Evolutionary conservation across 169 alveolate species (phyloP).

Genomic region (Besnoitia besnoiti): DNA sequence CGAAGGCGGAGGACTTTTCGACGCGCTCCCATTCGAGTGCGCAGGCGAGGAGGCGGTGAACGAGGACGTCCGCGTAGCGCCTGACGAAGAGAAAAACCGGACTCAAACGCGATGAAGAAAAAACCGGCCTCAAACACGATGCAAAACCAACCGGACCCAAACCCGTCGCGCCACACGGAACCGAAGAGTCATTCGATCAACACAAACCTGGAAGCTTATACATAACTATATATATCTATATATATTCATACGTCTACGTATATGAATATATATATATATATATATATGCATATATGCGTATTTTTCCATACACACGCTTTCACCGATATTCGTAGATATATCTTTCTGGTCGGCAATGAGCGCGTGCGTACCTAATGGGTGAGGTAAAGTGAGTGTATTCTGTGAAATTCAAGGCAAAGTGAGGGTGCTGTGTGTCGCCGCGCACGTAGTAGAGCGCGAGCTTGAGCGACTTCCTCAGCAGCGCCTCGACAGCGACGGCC

Average conservation of each 20-base stretch:
- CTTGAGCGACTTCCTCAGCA: neutral
- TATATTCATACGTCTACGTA: neutral
- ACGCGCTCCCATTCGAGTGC: neutral
- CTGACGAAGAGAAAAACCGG: constrained; percentile 67
- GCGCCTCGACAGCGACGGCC: neutral
- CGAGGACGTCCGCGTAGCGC: constrained; percentile 88
- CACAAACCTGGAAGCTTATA: neutral
- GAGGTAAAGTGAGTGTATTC: constrained; percentile 90
- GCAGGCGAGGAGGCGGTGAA: constrained; percentile 81
- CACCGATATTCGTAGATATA: neutral
- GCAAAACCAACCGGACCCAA: neutral
- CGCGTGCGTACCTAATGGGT: constrained; percentile 79
- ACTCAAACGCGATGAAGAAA: neutral
- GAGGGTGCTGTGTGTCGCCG: constrained; percentile 54
- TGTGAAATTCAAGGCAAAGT: constrained; percentile 85
- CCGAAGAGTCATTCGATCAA: neutral
- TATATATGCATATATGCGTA: neutral
- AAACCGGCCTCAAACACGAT: neutral
- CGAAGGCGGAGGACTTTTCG: neutral
- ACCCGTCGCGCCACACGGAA: neutral
- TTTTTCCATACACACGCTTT: neutral
- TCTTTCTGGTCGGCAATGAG: too few species aligned
- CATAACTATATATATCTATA: neutral
- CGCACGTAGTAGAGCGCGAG: constrained; percentile 5
- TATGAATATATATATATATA: neutral